Percentiles rank a stretch among this genome's conserved stretches.
These are phyloP conservation scores for Russula earlei DNA, from an alignment of 768 basidiomycete species.

Conservation along the genomic window DNA sequence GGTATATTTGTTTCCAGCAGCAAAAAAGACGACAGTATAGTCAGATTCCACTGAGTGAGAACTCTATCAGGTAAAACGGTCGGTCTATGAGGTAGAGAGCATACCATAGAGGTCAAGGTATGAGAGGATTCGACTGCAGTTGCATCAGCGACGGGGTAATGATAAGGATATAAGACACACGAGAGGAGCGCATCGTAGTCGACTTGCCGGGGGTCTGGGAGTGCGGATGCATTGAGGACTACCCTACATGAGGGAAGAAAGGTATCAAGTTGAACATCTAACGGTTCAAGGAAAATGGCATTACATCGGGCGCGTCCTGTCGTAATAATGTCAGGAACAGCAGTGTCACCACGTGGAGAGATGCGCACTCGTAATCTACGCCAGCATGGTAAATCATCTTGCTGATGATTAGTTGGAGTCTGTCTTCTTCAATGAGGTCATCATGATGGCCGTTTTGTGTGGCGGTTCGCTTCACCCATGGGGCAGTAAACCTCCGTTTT, in stretches of 20 bases:
- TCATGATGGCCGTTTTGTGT: conserved; percentile 22
- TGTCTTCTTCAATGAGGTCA: conserved; percentile 28
- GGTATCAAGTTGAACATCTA: background rate
- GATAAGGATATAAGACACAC: conserved; percentile 30
- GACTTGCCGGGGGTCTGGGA: conserved; percentile 70
- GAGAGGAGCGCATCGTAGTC: conserved; percentile 68
- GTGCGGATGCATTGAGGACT: conserved; percentile 69
- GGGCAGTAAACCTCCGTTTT: conserved; percentile 36
- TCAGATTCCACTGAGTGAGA: conserved; percentile 69
- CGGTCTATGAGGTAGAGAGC: conserved; percentile 11
- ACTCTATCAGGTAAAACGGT: background rate
- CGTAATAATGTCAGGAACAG: conserved; percentile 14
- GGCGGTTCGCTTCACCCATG: conserved; percentile 39
- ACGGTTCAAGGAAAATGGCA: background rate
- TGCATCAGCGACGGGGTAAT: conserved; percentile 6
- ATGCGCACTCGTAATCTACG: conserved; percentile 76
- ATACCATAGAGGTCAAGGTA: conserved; percentile 76
- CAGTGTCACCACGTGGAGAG: background rate
- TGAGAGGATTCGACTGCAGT: conserved; percentile 57
- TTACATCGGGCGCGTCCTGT: conserved; percentile 80
- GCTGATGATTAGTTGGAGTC: conserved; percentile 54
- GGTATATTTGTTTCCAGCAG: conserved; percentile 63
- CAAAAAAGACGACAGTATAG: conserved; percentile 82
- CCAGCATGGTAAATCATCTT: conserved; percentile 83
- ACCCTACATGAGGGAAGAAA: conserved; percentile 42